phyloP scores from a whole-genome alignment of 2,329 filamentous ascomycete species.

The Scolecobasidium constrictum region DNA sequence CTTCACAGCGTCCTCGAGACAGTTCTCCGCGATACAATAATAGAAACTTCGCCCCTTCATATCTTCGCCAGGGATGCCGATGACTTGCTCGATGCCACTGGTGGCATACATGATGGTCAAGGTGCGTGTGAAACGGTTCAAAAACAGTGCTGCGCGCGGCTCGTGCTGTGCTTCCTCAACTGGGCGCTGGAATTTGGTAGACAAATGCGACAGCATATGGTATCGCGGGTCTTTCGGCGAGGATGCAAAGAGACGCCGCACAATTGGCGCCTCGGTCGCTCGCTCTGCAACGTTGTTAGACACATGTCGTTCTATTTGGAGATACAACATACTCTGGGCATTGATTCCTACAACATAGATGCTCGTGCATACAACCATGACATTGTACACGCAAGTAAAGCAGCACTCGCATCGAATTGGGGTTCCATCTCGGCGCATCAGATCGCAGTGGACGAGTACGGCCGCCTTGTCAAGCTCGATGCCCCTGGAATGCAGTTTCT shows the following conservation, averaged over 20 bases:
- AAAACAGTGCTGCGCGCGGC: slow-evolving; percentile 70
- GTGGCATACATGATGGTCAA: slow-evolving; percentile 82
- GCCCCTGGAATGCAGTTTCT: slow-evolving; percentile 60
- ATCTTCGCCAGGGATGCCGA: slow-evolving; percentile 59
- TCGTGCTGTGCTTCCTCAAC: slow-evolving; percentile 51
- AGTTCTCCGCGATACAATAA: slow-evolving; percentile 71
- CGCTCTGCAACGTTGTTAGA: slow-evolving; percentile 44
- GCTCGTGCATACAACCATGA: slow-evolving; percentile 74
- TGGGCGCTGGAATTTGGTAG: slow-evolving; percentile 58
- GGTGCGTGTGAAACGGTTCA: slow-evolving; percentile 77
- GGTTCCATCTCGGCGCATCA: slow-evolving; percentile 55
- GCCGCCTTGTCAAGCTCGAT: slow-evolving; percentile 75
- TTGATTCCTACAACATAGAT: slow-evolving; percentile 59
- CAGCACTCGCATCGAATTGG: slow-evolving; percentile 81
- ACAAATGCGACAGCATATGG: slow-evolving; percentile 73
- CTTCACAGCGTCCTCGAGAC: slow-evolving; percentile 62
- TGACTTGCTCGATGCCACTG: slow-evolving; percentile 60
- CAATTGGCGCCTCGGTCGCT: slow-evolving; percentile 64
- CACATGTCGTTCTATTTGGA: slow-evolving; percentile 10
- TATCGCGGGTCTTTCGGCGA: slow-evolving; percentile 76
- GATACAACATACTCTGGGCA: slow-evolving; percentile 56
- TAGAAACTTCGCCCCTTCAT: slow-evolving; percentile 75
- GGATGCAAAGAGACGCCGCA: slow-evolving; percentile 69
- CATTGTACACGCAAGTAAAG: slow-evolving; percentile 81
- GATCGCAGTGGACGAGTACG: slow-evolving; percentile 67